phyloP scores from a whole-genome alignment of 1,139 yeast genomes.

The Saccharomyces hybrid region DNA sequence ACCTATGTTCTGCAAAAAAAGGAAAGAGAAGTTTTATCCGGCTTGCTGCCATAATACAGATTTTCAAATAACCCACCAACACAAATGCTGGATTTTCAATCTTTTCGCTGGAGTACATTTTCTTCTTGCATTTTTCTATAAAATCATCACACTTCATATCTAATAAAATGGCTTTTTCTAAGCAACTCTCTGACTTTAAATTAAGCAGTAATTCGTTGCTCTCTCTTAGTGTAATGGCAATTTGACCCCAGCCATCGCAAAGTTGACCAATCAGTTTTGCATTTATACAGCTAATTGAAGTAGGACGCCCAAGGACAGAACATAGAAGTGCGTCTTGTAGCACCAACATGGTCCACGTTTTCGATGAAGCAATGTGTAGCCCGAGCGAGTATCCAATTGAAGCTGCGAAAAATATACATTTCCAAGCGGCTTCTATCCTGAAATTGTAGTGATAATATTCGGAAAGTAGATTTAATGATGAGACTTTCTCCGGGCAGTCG shows the following conservation, averaged over 20 bases:
- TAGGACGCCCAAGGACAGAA: constrained; percentile 10
- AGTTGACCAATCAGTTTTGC: background rate
- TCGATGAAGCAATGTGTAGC: background rate
- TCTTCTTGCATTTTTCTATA: background rate
- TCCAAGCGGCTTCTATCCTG: constrained; percentile 11
- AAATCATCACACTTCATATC: background rate
- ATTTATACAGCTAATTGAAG: constrained; percentile 6
- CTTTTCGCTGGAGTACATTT: background rate
- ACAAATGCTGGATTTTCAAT: background rate
- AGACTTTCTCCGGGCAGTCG: constrained; percentile 10
- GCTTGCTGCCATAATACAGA: constrained; percentile 7
- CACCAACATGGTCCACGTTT: constrained; percentile 10
- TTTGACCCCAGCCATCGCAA: background rate
- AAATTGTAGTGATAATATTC: constrained; percentile 10
- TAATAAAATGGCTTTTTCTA: background rate
- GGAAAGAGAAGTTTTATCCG: constrained; percentile 8
- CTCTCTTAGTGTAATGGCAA: background rate
- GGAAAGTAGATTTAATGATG: constrained; percentile 7
- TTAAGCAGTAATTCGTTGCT: background rate
- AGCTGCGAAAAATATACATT: constrained; percentile 8
- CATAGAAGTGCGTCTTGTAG: constrained; percentile 10
- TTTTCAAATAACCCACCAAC: constrained; percentile 6
- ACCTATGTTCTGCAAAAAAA: constrained; percentile 6
- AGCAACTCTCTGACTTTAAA: background rate
- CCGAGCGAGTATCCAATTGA: constrained; percentile 3